Evolutionary conservation across 306 rosid species (phyloP).

Genomic region (Abrus pulchellus): DNA sequence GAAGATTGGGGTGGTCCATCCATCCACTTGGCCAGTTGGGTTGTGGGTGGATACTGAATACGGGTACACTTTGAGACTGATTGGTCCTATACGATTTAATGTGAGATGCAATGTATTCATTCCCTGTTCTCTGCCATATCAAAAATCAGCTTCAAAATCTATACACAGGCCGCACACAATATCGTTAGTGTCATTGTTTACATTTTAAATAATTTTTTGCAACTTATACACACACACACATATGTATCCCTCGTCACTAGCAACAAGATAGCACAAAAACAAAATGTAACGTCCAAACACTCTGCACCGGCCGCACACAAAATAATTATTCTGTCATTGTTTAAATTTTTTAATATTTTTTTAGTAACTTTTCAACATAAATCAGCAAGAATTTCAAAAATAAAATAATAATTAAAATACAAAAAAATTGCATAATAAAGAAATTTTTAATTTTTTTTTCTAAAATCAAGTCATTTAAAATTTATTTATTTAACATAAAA

Average conservation of each 20-base stretch:
- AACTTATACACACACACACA: background rate
- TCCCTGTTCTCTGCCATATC: background rate
- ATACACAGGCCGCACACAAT: background rate
- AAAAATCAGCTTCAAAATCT: background rate
- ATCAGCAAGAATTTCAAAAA: background rate
- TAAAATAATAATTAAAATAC: too few species aligned
- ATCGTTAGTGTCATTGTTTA: background rate
- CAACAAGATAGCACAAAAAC: too few species aligned
- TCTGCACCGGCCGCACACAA: too few species aligned
- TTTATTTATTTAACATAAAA: too few species aligned
- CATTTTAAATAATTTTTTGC: background rate
- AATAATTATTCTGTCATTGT: background rate
- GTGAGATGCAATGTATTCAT: slow-evolving; percentile 18
- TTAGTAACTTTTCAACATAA: background rate
- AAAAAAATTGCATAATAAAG: too few species aligned
- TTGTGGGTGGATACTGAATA: background rate
- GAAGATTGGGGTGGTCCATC: slow-evolving; percentile 21
- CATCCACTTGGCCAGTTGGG: slow-evolving; percentile 53
- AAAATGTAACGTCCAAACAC: too few species aligned
- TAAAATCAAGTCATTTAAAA: too few species aligned
- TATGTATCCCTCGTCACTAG: too few species aligned
- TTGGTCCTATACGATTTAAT: background rate
- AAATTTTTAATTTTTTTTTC: too few species aligned
- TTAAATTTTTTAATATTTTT: background rate
- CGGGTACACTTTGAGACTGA: slow-evolving; percentile 5